These are phyloP conservation scores for Amesomyces nigricolor DNA, from an alignment of 2,329 filamentous ascomycete genomes.

Conservation along the genomic window DNA sequence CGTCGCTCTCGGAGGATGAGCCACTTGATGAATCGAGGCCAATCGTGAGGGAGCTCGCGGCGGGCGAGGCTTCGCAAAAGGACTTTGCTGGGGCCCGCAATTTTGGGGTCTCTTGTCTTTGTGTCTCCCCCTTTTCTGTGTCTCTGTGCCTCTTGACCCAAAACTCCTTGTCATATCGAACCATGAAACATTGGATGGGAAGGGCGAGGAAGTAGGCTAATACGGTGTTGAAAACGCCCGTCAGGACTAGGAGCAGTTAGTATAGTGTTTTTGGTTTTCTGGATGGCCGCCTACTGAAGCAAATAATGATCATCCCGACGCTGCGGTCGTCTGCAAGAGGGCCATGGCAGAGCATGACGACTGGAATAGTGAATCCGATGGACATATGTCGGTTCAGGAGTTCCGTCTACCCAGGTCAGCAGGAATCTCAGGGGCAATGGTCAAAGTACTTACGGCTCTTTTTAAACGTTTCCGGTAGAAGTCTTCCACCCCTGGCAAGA, in stretches of 20 bases:
- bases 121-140: slow-evolving; percentile 2
- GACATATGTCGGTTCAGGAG: slow-evolving; percentile 48
- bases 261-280: no score
- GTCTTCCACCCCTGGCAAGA: slow-evolving; percentile 23
- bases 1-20: slow-evolving; percentile 1
- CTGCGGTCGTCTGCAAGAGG: slow-evolving; percentile 29
- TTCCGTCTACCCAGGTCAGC: slow-evolving; percentile 37
- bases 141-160: background rate
- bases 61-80: slow-evolving; percentile 1
- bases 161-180: slow-evolving; percentile 16
- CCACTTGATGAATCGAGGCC: background rate
- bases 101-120: background rate
- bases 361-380: slow-evolving; percentile 45
- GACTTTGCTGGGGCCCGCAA: slow-evolving; percentile 3
- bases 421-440: background rate
- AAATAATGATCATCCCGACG: slow-evolving; percentile 40
- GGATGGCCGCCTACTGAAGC: slow-evolving; percentile 37
- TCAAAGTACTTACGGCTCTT: slow-evolving; percentile 22
- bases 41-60: slow-evolving; percentile 6
- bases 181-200: slow-evolving; percentile 25
- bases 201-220: slow-evolving; percentile 28
- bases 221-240: slow-evolving; percentile 30
- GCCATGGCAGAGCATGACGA: slow-evolving; percentile 40
- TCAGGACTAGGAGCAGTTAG: slow-evolving; percentile 24
- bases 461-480: slow-evolving; percentile 27